Evolutionary conservation across 2,329 filamentous ascomycete genomes (phyloP), one percentile per base, ranked within the genome.

Genomic region (Xylariaceae sp.): DNA sequence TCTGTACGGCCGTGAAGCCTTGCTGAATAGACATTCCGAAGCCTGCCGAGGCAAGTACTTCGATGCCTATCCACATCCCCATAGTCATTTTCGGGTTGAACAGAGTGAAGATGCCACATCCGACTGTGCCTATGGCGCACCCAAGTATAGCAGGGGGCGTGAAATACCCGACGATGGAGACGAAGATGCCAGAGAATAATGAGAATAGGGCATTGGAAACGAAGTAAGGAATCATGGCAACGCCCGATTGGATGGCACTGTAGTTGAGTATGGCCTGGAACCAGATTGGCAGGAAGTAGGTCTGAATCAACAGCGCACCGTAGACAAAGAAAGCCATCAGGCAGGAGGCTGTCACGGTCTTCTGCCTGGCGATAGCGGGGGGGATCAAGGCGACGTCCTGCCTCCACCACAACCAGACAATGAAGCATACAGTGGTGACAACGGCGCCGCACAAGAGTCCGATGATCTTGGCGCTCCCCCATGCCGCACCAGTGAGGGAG

Each of bases 241-340:
- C 45, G 9, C 54, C 53, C 8, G 54, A 57, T 22, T 53, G 35
- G 34, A 54, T 52, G 24, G 54, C 53, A 9, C 43, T 48, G 39
- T 52, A 61, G 6, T 57, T 56, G 3, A 53, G 48, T 38, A 66
- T 50, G 1, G 60, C 59, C 42, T 66, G 63, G 44, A 66, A 66
- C 60, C 61, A 65, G 38, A 66, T 54, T 0, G 72, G 72, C 3
- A 74, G 59, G 48, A 73, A 74, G 51, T 68, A 76, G 3, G 65
- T 61, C 19, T 67, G 52, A 24, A 71, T 53, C 19, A 73, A 62
- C 34, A 73, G 62, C 1, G 65, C 61, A 3, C 63, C 64, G n/a
- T 67, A 67, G 3, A 67, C 54, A 41, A 64, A 64, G 39, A 72
- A 64, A 4, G 62, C 58, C 47, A 64, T 68, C 16, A 64, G 47